A percentile compares a stretch with the other conserved stretches of the same genome.
These are phyloP conservation scores for Penicillium crustosum DNA, from an alignment of 2,329 filamentous ascomycete genomes.

Conservation along the genomic window DNA sequence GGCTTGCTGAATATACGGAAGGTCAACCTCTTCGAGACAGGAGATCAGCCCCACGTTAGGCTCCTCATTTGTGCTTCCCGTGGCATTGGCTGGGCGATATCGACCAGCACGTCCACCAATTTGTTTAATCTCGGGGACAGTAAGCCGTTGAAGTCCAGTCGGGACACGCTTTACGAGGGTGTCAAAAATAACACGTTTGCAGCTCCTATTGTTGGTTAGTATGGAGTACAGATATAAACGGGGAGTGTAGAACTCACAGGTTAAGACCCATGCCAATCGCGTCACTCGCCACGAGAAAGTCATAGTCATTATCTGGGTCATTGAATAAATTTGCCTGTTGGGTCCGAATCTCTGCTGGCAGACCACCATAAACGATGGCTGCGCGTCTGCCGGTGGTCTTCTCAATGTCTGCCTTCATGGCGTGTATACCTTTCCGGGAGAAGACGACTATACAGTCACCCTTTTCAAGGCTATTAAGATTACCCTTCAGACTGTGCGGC, in stretches of 20 bases:
- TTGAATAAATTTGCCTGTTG: slow-evolving; percentile 93
- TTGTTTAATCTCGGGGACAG: slow-evolving; percentile 82
- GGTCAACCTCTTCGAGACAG: slow-evolving; percentile 70
- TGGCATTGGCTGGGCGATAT: slow-evolving; percentile 64
- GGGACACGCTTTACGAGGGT: slow-evolving; percentile 72
- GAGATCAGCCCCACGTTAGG: slow-evolving; percentile 70
- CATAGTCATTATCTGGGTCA: slow-evolving; percentile 91
- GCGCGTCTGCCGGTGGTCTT: slow-evolving; percentile 72
- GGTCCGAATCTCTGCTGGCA: slow-evolving; percentile 89
- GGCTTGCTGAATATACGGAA: slow-evolving; percentile 60
- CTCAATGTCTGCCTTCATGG: slow-evolving; percentile 76
- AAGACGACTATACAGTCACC: slow-evolving; percentile 91
- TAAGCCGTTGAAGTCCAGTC: slow-evolving; percentile 56
- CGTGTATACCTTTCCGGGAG: slow-evolving; percentile 77
- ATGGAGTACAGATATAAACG: neutral
- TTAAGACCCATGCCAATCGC: slow-evolving; percentile 98
- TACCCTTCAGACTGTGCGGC: slow-evolving; percentile 60
- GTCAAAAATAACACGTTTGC: slow-evolving; percentile 89
- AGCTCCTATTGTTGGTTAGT: slow-evolving; percentile 51
- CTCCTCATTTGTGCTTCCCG: slow-evolving; percentile 18
- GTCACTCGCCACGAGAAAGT: slow-evolving; percentile 89
- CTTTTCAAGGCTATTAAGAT: slow-evolving; percentile 70
- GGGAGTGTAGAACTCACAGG: slow-evolving; percentile 55
- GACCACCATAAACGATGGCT: slow-evolving; percentile 86
- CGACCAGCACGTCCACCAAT: slow-evolving; percentile 91